phyloP scores from a whole-genome alignment of 176 grass and related monocot species.

The Alopecurus myosuroides region DNA sequence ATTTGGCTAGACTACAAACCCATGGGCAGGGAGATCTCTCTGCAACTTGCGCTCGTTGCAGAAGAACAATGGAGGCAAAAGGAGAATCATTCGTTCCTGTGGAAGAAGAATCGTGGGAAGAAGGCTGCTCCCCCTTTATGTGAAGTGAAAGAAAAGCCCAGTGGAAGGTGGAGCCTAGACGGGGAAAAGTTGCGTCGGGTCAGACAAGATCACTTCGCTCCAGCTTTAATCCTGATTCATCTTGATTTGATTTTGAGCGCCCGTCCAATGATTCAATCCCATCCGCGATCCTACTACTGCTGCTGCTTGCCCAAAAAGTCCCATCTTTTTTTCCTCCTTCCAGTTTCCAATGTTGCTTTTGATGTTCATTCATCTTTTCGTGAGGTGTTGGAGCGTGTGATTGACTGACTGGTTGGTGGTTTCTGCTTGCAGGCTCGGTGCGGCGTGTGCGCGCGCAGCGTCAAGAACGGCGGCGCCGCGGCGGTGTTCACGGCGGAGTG shows the following conservation, averaged over 20 bases:
- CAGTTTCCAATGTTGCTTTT: neutral
- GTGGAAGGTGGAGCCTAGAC: conserved; percentile 24
- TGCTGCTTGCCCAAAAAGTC: conserved; percentile 18
- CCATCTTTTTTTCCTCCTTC: conserved; percentile 12
- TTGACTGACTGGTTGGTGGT: neutral
- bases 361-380: neutral
- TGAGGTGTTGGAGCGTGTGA: neutral
- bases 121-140: neutral
- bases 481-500: conserved; percentile 98
- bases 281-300: neutral
- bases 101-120: neutral
- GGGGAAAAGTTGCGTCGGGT: neutral
- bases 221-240: conserved; percentile 14
- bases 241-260: neutral
- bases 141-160: neutral
- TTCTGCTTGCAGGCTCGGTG: conserved; percentile 54
- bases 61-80: neutral
- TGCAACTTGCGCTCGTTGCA: neutral
- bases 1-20: neutral
- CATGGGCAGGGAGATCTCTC: neutral
- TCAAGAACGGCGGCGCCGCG: conserved; percentile 57
- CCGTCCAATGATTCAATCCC: conserved; percentile 20
- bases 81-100: neutral
- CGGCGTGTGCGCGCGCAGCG: conserved; percentile 62
- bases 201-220: neutral